Conservation (phyloP, 345 rosid species). For the Populus nigra region DNA sequence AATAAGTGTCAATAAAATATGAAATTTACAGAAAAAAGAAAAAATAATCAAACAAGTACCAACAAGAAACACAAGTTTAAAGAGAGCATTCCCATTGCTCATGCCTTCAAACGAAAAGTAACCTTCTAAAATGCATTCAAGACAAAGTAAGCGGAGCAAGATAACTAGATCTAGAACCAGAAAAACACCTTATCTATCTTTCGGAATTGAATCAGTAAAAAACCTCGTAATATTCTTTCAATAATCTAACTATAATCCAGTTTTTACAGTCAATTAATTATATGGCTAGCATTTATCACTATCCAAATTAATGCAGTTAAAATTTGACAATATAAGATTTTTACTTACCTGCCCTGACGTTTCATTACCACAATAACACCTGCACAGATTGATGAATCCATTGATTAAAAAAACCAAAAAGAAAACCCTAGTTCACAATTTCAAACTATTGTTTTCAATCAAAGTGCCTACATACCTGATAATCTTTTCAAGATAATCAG, state of each 20-base stretch:
- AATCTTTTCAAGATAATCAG: constrained; percentile 88
- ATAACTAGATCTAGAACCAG: not conserved
- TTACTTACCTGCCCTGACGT: constrained; percentile 62
- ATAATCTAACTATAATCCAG: not conserved
- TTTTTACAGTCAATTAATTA: not conserved
- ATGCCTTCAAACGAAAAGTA: not conserved
- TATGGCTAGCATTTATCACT: not conserved
- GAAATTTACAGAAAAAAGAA: not conserved
- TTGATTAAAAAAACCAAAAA: not conserved
- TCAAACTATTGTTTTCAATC: not conserved
- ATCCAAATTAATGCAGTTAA: not conserved
- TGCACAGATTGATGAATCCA: constrained; percentile 27
- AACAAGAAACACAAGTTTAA: not conserved
- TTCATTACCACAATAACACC: constrained; percentile 68
- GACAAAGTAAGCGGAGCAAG: not conserved
- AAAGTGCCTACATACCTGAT: constrained; percentile 46
- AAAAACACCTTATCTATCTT: not conserved
- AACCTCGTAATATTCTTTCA: not conserved
- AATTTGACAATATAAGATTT: not conserved
- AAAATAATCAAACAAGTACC: not conserved
- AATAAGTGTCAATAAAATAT: not conserved
- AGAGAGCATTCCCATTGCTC: not conserved
- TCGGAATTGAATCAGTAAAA: not conserved
- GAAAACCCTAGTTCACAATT: not conserved
- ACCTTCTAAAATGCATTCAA: not conserved